Percentiles rank a stretch among this genome's conserved stretches.
phyloP scores from a whole-genome alignment of 2,329 filamentous ascomycete species.

The Gremmenia infestans region DNA sequence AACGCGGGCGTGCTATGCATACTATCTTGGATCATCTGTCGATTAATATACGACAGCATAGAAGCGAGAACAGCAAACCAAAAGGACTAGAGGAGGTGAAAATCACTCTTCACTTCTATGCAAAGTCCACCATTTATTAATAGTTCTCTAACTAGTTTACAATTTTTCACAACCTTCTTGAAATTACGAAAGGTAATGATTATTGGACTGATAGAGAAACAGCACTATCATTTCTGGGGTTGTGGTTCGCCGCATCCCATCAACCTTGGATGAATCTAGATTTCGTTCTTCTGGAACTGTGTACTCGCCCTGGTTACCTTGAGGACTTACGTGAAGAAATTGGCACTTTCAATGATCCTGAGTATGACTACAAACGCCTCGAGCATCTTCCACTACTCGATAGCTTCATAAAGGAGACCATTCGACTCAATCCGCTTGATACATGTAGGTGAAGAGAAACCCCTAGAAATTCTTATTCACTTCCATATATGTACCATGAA shows the following conservation, averaged over 20 bases:
- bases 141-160: not conserved
- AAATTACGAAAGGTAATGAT: not conserved
- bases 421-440: not conserved
- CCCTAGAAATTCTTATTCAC: no score
- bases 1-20: no score
- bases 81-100: no score
- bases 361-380: not conserved
- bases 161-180: not conserved
- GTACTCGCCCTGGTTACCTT: not conserved
- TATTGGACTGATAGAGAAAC: not conserved
- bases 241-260: not conserved
- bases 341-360: not conserved
- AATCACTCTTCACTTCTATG: no score
- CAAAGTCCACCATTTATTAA: no score
- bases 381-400: not conserved
- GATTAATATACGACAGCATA: no score
- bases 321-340: not conserved
- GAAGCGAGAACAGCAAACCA: no score
- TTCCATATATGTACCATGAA: no score
- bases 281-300: not conserved
- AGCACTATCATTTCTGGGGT: not conserved
- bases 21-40: no score
- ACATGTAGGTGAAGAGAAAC: not conserved
- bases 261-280: slow-evolving; percentile 1
- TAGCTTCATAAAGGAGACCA: not conserved